Base-by-base conservation (phyloP, 257 asterid species). In the Nicotiana obtusifolia region DNA sequence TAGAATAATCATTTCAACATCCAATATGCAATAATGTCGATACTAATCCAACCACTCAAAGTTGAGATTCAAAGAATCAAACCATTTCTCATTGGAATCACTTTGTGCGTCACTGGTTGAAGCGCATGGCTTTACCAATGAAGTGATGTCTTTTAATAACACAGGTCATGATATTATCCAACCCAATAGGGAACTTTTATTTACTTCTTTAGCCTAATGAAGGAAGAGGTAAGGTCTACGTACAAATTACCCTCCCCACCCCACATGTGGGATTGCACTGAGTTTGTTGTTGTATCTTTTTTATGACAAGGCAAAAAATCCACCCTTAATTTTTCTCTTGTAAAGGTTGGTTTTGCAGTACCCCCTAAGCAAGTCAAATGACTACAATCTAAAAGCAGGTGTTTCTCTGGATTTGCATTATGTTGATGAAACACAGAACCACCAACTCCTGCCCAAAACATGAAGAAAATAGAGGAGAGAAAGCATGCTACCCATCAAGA, bases 341-440 rank as follows among this genome's bases (percentile, higher is more conserved):
- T 59, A 75, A 75, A 49, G 62, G 64, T 49, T 49, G 24, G 10
- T 75, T 44, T 49, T 24, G 52, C 80, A 49, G 10, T 75, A 75
- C 44, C 80, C 44, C 80, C 80, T 75, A 49, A 75, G 41, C 80
- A 75, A 14, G 44, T 52, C 52, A 16, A 49, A 26, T 75, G 62
- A 75, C 26, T 26, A 26, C 28, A 75, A 75, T 49, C 64, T 59
- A 49, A 75, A 49, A 49, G 80, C 80, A 56, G 17, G 61, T 22
- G 22, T 71, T 3, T 73, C 26, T 26, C 26, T 75, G 80, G 64
- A 49, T 4, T 75, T 75, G 44, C 80, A 24, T 49, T 11, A 49
- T 41, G 26, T 24, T 24, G 44, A 49, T 52, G 44, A 75, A 75
- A 49, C 3, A 49, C 64, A 4, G 10, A 49, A 30, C 62, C 44